Conservation (phyloP, 345 rosid species). For the Durio zibethinus region DNA sequence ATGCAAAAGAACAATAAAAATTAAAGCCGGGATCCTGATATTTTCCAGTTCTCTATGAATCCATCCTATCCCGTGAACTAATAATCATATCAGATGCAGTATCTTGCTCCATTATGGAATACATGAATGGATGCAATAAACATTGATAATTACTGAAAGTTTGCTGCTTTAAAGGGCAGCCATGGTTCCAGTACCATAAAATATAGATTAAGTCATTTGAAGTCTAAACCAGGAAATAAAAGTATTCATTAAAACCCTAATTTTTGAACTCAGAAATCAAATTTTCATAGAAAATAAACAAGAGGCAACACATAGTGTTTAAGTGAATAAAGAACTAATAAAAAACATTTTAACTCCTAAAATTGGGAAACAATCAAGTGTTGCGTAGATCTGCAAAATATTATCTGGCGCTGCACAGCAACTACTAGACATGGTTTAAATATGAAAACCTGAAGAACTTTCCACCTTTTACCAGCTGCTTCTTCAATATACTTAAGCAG, state of each 20-base stretch:
- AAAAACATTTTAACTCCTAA: not conserved
- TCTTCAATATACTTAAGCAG: slow-evolving; percentile 33
- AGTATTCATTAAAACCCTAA: not conserved
- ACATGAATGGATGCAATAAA: not conserved
- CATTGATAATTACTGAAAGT: not conserved
- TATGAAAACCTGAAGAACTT: not conserved
- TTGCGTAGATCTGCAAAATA: slow-evolving; percentile 10
- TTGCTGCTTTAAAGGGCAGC: not conserved
- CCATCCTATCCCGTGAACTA: not conserved
- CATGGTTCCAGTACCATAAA: not conserved
- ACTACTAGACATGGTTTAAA: slow-evolving; percentile 6
- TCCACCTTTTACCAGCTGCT: not conserved
- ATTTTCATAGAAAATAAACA: not conserved
- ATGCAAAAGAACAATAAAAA: not conserved
- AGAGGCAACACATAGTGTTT: not conserved
- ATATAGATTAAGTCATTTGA: not conserved
- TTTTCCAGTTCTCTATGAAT: not conserved
- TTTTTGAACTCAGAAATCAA: not conserved
- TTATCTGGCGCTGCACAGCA: slow-evolving; percentile 6
- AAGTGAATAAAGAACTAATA: not conserved
- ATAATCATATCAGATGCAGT: not conserved
- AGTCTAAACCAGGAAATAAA: not conserved
- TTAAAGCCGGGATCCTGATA: not conserved
- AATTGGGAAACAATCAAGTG: not conserved
- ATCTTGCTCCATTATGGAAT: not conserved